A percentile compares a stretch with the other conserved stretches of the same genome.
Evolutionary conservation across 1,139 yeast genomes (phyloP).

Genomic region (Diutina siamensis): DNA sequence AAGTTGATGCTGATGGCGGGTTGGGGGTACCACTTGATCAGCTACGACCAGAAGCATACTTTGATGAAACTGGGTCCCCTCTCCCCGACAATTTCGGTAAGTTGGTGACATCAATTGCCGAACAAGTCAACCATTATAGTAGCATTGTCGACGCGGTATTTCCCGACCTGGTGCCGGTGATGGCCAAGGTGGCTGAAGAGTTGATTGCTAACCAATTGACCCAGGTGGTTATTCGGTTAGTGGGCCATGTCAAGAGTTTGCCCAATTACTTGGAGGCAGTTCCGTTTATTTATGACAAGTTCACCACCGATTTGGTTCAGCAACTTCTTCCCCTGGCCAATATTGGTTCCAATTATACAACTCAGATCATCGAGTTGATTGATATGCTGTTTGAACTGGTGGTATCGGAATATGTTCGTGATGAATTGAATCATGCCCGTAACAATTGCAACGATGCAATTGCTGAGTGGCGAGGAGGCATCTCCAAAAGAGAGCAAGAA

Average conservation of each 20-base stretch:
- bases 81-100: constrained; percentile 14
- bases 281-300: constrained; percentile 22
- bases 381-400: constrained; percentile 39
- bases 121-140: constrained; percentile 26
- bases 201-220: constrained; percentile 29
- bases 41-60: background rate
- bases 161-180: constrained; percentile 32
- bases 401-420: constrained; percentile 39
- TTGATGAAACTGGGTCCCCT: constrained; percentile 7
- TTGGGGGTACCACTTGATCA: constrained; percentile 5
- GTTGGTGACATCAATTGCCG: constrained; percentile 18
- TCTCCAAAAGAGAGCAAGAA: constrained; percentile 28
- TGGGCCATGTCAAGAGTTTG: constrained; percentile 18
- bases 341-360: constrained; percentile 23
- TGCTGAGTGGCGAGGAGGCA: constrained; percentile 22
- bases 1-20: constrained; percentile 28
- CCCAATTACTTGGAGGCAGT: constrained; percentile 12
- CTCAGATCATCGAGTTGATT: constrained; percentile 26
- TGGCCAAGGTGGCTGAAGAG: constrained; percentile 38
- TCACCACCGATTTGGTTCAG: constrained; percentile 17
- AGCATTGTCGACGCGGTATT: constrained; percentile 28
- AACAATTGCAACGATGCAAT: constrained; percentile 18
- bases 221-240: constrained; percentile 22
- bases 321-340: constrained; percentile 20
- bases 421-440: constrained; percentile 26